These are phyloP conservation scores for Tremella yokohamensis DNA, from an alignment of 768 basidiomycete species.

Conservation along the genomic window DNA sequence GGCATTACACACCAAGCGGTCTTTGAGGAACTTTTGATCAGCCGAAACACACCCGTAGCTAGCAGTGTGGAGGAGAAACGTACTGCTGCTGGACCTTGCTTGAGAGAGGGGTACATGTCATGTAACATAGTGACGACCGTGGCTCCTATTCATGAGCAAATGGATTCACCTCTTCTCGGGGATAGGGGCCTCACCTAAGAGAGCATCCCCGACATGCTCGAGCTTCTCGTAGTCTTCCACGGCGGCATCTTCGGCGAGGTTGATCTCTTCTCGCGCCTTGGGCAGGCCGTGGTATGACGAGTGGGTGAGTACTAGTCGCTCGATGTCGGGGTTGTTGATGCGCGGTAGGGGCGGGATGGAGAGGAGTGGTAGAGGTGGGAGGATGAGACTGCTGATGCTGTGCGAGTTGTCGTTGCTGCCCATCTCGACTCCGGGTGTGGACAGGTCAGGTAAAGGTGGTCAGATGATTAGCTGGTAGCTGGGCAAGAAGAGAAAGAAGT, in stretches of 20 bases:
- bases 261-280: constrained; percentile 11
- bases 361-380: constrained; percentile 8
- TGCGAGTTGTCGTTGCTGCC: no score
- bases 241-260: constrained; percentile 3
- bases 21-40: constrained; percentile 27
- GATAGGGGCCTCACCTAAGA: constrained; percentile 27
- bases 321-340: constrained; percentile 19
- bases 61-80: constrained; percentile 5
- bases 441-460: no score
- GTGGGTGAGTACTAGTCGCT: constrained; percentile 23
- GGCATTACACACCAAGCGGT: constrained; percentile 22
- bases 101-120: constrained; percentile 31
- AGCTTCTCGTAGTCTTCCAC: constrained; percentile 38
- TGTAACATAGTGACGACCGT: constrained; percentile 27
- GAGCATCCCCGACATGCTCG: constrained; percentile 40
- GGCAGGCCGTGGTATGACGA: constrained; percentile 5
- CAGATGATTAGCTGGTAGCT: neutral
- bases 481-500: no score
- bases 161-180: neutral
- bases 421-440: no score
- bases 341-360: constrained; percentile 27
- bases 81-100: constrained; percentile 34
- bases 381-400: neutral
- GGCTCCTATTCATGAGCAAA: constrained; percentile 16
- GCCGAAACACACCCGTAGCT: neutral